Evolutionary conservation across 768 basidiomycete species (phyloP), one percentile per base, ranked within the genome.

Genomic region (Russula sp.): DNA sequence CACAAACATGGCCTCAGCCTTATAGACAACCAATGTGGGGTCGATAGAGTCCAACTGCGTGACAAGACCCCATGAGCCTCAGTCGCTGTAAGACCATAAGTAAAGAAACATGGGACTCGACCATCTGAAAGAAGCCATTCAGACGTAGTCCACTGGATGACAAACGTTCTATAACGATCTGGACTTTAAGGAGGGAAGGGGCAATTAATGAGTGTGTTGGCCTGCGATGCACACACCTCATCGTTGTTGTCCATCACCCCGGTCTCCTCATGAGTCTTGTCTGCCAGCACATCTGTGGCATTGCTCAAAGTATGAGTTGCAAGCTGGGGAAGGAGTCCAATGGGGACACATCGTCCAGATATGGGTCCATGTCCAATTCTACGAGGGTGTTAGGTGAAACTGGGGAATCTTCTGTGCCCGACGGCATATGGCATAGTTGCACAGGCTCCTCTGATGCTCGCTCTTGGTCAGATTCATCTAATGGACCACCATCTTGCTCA

Each of bases 21-120:
- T 84, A 71, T 93, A 98, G 3, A 99, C 94, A 7, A 98, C 90
- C 59, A 98, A 76, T 0, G 96, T 98, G 32, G 93, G 93, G 72
- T 99, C 97, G 62, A 98, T 98, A 0, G 94, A 96, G 71, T 98
- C 90, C 9, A 98, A 83, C 71, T 98, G 95, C 5, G 94, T 93
- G 41, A 99, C 85, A 93, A 90, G 1, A 98, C 96, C 1, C 97
- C 96, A 47, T 87, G 82, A 34, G 82, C 81, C 66, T 99, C 97
- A 48, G 88, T 88, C 62, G 81, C 91, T 91, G 60, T 45, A 18
- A 55, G 64, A 51, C 63, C 47, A 59, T 57, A 2, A 58, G 63
- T 43, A 61, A 14, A 49, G 42, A 43, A 52, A 14, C 63, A 34
- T 10, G 20, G 18, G 35, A 78, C 60, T 84, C 79, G 62, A 93